Evolutionary conservation across 2,329 filamentous ascomycete genomes (phyloP), one percentile per base, ranked within the genome.

Genomic region (Aspergillus brasiliensis): DNA sequence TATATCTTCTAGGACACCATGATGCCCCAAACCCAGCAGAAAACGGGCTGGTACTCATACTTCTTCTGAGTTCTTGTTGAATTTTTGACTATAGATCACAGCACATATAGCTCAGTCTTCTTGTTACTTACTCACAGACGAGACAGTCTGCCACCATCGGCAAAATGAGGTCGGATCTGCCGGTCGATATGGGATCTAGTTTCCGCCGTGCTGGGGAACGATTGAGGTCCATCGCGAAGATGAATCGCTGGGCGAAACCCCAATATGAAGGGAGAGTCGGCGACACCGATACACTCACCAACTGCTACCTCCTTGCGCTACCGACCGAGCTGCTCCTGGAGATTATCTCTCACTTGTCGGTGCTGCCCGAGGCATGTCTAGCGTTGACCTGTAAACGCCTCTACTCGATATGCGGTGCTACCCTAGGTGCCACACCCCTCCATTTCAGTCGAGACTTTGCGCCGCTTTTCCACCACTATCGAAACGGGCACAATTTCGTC

Each of bases 341-440:
- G 58, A 77, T 77, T 51, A 65, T 69, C 17, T 76, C 74, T 8
- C 69, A 77, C 57, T 61, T 77, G 37, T 67, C 71, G 10, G 64
- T 71, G 13, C 56, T 77, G 8, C 72, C 75, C 40, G 71, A 74
- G 52, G 73, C 75, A 17, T 74, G 69, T 49, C 64, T 77, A 42
- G 74, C 75, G n/a, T 62, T 77, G 55, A 76, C 74, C 19, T 76
- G 75, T 64, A 76, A 73, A 61, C 73, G 74, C 53, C 64, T 77
- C 51, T 69, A 73, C 51, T 63, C 67, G 4, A 75, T 77, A 31
- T 75, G 70, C 4, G 68, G 67, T 1, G 61, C 67, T 17, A 70
- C 72, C 17, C 59, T 77, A 25, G 56, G 63, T 13, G 72, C 71
- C 1, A 70, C 75, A 60, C 69, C 69, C 19, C 69, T 77, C 38